These are phyloP conservation scores for Eucalyptus curtisii DNA, from an alignment of 345 rosid genomes.

Conservation along the genomic window DNA sequence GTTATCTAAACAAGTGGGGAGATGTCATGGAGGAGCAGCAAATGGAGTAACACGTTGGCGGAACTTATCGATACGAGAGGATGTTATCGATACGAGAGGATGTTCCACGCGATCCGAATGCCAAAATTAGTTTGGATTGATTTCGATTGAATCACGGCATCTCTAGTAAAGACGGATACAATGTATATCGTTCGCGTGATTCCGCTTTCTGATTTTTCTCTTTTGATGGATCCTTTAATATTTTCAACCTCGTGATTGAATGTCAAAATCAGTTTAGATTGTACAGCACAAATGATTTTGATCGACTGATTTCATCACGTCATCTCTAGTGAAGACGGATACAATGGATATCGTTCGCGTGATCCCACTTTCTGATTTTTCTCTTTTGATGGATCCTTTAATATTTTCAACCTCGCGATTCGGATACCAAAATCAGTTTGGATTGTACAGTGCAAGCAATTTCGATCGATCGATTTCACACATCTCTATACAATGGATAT, in stretches of 20 bases:
- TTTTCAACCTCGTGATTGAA: fast-evolving
- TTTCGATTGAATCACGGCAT: neutral
- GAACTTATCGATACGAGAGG: fast-evolving
- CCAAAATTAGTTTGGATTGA: neutral
- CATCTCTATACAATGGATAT: no score
- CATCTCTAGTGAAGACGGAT: no score
- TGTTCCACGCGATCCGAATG: neutral
- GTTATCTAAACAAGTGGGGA: neutral
- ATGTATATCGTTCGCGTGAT: fast-evolving
- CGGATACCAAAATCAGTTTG: fast-evolving
- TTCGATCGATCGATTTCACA: no score
- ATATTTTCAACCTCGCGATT: fast-evolving
- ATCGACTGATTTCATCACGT: no score
- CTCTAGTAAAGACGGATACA: no score
- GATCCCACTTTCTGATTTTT: fast-evolving
- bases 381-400: no score
- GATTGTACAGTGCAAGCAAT: no score
- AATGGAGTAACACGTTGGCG: neutral
- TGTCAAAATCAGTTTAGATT: no score
- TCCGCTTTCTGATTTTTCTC: neutral
- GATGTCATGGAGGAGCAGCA: neutral
- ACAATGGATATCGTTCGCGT: fast-evolving
- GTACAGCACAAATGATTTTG: fast-evolving
- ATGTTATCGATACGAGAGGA: fast-evolving
- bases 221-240: neutral